phyloP scores from a whole-genome alignment of 257 asterid species.

The Salvia splendens region DNA sequence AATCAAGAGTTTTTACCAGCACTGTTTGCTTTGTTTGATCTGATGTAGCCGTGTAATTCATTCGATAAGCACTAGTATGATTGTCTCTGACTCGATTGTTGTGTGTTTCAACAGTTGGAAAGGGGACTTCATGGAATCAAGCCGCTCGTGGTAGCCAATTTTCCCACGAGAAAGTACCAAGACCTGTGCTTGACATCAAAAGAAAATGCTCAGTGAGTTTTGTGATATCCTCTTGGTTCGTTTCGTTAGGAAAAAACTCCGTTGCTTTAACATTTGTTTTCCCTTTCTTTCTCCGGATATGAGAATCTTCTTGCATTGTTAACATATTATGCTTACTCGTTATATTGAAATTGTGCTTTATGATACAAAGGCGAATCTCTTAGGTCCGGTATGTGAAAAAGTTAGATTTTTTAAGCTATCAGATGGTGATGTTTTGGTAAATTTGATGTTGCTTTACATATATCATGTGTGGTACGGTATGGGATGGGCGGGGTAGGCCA shows the following conservation, averaged over 20 bases:
- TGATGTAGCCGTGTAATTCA: too few relatives aligned
- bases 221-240: neutral
- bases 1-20: too few relatives aligned
- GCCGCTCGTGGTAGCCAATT: constrained; percentile 68
- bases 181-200: constrained; percentile 58
- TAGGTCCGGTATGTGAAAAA: neutral
- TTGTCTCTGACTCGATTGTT: constrained; percentile 25
- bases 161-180: constrained; percentile 61
- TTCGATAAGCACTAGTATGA: neutral
- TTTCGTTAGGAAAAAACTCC: too few relatives aligned
- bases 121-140: constrained; percentile 81
- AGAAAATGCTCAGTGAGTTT: constrained; percentile 77
- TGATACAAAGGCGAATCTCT: neutral
- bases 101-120: constrained; percentile 56
- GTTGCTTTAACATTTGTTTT: too few relatives aligned
- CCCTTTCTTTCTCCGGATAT: too few relatives aligned
- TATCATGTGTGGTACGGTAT: neutral
- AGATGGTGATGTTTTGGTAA: neutral
- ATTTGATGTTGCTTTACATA: neutral
- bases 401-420: neutral
- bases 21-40: too few relatives aligned
- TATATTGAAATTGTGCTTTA: neutral
- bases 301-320: neutral
- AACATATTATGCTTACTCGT: constrained; percentile 1
- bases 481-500: constrained; percentile 24